Conservation (phyloP, 306 rosid genomes). For the Pterocarpus santalinus region DNA sequence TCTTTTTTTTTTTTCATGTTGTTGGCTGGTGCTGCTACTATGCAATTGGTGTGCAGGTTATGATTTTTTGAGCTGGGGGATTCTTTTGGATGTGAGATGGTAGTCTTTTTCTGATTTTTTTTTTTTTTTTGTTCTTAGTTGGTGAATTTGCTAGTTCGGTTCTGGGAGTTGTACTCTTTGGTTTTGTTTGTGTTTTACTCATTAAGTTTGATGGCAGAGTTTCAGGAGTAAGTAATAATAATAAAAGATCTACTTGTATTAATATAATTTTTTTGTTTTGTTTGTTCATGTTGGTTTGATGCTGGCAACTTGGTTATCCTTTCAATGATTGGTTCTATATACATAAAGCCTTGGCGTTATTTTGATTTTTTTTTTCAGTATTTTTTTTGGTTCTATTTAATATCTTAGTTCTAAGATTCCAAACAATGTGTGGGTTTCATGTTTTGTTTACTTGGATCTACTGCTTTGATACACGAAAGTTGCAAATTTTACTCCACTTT, state of each 20-base stretch:
- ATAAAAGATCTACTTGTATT: constrained; percentile 20
- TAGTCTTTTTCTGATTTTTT: not conserved
- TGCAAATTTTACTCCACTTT: constrained; percentile 17
- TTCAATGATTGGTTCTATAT: constrained; percentile 30
- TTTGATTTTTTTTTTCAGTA: not conserved
- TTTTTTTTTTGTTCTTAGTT: not conserved
- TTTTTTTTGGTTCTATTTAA: not conserved
- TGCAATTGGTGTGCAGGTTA: constrained; percentile 14
- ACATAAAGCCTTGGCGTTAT: not conserved
- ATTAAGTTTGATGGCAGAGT: not conserved
- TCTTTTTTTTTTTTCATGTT: not conserved
- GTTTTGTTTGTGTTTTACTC: constrained; percentile 23
- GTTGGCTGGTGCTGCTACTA: constrained; percentile 22
- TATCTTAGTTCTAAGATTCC: constrained; percentile 1
- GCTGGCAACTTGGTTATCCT: not conserved
- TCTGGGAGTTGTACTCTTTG: not conserved
- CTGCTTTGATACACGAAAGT: constrained; percentile 8
- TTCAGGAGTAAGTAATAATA: constrained; percentile 2
- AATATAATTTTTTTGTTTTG: constrained; percentile 1
- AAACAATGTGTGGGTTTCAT: constrained; percentile 33
- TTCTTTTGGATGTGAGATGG: constrained; percentile 7
- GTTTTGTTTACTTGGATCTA: constrained; percentile 27
- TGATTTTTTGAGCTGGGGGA: constrained; percentile 21
- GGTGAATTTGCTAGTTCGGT: constrained; percentile 17
- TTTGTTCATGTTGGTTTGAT: not conserved